A percentile compares a stretch with the other conserved stretches of the same genome.
phyloP scores from a whole-genome alignment of 2,329 filamentous ascomycete species.

The Aspergillus sp. region DNA sequence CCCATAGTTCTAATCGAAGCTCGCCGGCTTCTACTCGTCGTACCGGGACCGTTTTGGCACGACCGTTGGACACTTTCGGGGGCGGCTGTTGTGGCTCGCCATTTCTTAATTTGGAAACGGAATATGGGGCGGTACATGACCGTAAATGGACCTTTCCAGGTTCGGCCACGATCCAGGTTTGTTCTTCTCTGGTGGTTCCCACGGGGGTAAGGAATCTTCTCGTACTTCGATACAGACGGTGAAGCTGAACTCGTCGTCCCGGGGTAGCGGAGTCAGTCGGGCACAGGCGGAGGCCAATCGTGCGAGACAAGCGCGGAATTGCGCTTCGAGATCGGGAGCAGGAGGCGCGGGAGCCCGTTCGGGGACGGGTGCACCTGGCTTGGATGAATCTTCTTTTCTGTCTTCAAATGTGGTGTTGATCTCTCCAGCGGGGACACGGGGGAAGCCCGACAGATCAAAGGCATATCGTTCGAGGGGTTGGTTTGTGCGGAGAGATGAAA shows the following conservation, averaged over 20 bases:
- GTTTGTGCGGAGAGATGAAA: constrained; percentile 48
- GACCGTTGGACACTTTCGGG: constrained; percentile 38
- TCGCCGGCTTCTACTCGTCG: constrained; percentile 61
- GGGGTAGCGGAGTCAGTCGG: constrained; percentile 39
- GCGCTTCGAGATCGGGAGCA: constrained; percentile 42
- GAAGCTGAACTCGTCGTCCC: constrained; percentile 44
- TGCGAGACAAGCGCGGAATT: constrained; percentile 44
- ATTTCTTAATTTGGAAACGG: constrained; percentile 33
- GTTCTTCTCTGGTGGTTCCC: constrained; percentile 45
- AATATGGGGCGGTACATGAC: constrained; percentile 36
- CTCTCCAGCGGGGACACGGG: constrained; percentile 44
- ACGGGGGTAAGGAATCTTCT: constrained; percentile 44
- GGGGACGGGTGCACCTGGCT: constrained; percentile 21
- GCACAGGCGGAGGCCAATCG: constrained; percentile 40
- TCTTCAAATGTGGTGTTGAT: constrained; percentile 49
- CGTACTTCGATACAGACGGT: constrained; percentile 47
- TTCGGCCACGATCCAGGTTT: constrained; percentile 59
- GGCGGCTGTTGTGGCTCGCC: constrained; percentile 30
- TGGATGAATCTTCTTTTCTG: constrained; percentile 29
- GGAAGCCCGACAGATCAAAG: constrained; percentile 56
- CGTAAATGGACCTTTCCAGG: constrained; percentile 39
- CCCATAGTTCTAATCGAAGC: constrained; percentile 64
- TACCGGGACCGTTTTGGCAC: constrained; percentile 56
- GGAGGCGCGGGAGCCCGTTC: constrained; percentile 25
- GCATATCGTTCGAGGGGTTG: constrained; percentile 56